Evolutionary conservation across 2,329 filamentous ascomycete species (phyloP).

Genomic region (Venturia nashicola): DNA sequence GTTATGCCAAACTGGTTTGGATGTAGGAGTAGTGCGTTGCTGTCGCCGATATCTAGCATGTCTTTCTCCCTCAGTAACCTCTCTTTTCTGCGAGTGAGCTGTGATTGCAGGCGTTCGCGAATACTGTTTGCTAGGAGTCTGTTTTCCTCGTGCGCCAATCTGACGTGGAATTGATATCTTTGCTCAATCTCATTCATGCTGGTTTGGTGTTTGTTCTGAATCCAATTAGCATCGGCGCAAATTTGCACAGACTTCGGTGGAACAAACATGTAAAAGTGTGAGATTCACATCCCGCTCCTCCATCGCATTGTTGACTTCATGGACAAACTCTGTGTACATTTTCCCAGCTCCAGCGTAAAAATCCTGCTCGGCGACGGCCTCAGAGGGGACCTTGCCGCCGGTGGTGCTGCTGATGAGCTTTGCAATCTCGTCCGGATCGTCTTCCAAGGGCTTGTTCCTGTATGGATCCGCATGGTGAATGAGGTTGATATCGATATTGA

Average conservation of each 20-base stretch:
- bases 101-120: conserved; percentile 47
- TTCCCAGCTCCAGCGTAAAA: conserved; percentile 56
- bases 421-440: conserved; percentile 52
- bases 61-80: conserved; percentile 53
- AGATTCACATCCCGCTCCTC: conserved; percentile 79
- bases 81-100: conserved; percentile 43
- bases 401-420: conserved; percentile 40
- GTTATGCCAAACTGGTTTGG: conserved; percentile 55
- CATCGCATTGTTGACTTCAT: conserved; percentile 76
- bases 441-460: conserved; percentile 53
- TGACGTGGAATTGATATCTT: conserved; percentile 45
- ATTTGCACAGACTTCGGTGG: neutral
- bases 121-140: conserved; percentile 45
- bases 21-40: conserved; percentile 51
- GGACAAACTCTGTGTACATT: conserved; percentile 73
- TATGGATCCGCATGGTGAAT: conserved; percentile 81
- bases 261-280: conserved; percentile 63
- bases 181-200: conserved; percentile 43
- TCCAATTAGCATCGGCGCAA: neutral
- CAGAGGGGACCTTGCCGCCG: conserved; percentile 27
- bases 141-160: conserved; percentile 52
- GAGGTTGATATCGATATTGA: conserved; percentile 82
- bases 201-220: conserved; percentile 44
- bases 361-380: conserved; percentile 52
- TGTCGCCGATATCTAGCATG: conserved; percentile 54